phyloP scores from a whole-genome alignment of 2,329 filamentous ascomycete genomes.

The Oidium heveae region DNA sequence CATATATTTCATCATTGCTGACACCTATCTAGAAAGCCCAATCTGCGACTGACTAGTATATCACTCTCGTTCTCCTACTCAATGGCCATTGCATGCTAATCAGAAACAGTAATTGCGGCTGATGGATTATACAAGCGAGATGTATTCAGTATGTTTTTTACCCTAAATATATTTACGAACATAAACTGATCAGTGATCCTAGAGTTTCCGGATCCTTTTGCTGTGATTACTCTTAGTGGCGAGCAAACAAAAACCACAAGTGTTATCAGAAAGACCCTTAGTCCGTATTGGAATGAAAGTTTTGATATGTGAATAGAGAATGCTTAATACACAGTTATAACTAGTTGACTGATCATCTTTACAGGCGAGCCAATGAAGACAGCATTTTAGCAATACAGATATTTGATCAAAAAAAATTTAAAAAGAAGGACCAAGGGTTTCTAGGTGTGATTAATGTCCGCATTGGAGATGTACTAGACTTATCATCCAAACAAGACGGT shows the following conservation, averaged over 20 bases:
- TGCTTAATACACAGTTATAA: not conserved
- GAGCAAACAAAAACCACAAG: constrained; percentile 97
- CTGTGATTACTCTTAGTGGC: constrained; percentile 86
- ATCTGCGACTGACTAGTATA: constrained; percentile 82
- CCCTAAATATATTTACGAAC: no score
- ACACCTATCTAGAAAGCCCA: constrained; percentile 36
- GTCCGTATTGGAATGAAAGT: constrained; percentile 99
- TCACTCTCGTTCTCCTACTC: constrained; percentile 1
- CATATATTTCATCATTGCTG: constrained; percentile 6
- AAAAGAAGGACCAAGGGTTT: constrained; percentile 99
- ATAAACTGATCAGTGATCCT: constrained; percentile 2
- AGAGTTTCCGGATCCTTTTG: constrained; percentile 78
- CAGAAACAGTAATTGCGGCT: constrained; percentile 66
- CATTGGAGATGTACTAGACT: constrained; percentile 79
- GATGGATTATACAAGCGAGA: constrained; percentile 97
- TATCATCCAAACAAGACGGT: constrained; percentile 82
- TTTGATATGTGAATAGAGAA: constrained; percentile 57
- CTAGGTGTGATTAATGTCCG: constrained; percentile 93
- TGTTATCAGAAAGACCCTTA: constrained; percentile 90
- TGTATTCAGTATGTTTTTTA: constrained; percentile 63
- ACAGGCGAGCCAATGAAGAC: constrained; percentile 71
- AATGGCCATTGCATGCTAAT: constrained; percentile 15
- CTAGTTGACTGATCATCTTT: constrained; percentile 2
- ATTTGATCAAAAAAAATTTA: constrained; percentile 99
- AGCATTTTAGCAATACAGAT: constrained; percentile 95